These are phyloP conservation scores for Rhynchosporium agropyri DNA, from an alignment of 2,329 filamentous ascomycete genomes.

Conservation along the genomic window DNA sequence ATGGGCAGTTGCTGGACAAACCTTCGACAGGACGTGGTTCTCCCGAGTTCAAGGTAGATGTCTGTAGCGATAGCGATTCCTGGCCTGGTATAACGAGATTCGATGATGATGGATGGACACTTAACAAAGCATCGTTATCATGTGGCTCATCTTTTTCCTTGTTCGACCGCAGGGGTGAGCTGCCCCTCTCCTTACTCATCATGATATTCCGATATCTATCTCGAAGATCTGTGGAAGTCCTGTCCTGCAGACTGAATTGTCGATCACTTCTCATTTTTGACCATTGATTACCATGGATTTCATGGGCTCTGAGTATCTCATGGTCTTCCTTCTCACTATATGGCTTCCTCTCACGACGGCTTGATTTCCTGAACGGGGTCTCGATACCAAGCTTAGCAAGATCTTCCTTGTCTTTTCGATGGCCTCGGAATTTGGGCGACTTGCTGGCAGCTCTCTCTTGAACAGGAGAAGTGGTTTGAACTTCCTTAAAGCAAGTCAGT, in stretches of 20 bases:
- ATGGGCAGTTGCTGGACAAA: background rate
- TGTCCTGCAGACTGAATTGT: conserved; percentile 57
- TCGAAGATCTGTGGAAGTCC: conserved; percentile 64
- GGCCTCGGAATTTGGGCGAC: conserved; percentile 46
- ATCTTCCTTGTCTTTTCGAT: conserved; percentile 59
- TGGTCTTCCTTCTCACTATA: conserved; percentile 66
- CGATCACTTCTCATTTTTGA: conserved; percentile 65
- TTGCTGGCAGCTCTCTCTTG: conserved; percentile 6
- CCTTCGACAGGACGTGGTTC: conserved; percentile 2
- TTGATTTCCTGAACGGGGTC: conserved; percentile 63
- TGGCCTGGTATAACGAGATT: background rate
- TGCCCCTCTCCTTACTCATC: conserved; percentile 23
- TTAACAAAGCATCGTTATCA: background rate
- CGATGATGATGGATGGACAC: conserved; percentile 11
- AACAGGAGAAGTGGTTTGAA: conserved; percentile 19
- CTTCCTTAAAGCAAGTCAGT: conserved; percentile 42
- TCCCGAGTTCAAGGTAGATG: conserved; percentile 7
- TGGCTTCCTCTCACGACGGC: conserved; percentile 59
- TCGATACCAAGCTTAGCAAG: conserved; percentile 61
- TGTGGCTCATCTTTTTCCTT: background rate
- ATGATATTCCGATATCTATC: conserved; percentile 65
- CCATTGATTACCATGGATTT: conserved; percentile 64
- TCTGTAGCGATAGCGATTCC: background rate
- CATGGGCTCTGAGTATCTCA: conserved; percentile 62
- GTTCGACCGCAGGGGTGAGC: background rate